A percentile compares a stretch with the other conserved stretches of the same genome.
Conservation (phyloP, 129 eudicot genomes). For the Flaveria brownii region DNA sequence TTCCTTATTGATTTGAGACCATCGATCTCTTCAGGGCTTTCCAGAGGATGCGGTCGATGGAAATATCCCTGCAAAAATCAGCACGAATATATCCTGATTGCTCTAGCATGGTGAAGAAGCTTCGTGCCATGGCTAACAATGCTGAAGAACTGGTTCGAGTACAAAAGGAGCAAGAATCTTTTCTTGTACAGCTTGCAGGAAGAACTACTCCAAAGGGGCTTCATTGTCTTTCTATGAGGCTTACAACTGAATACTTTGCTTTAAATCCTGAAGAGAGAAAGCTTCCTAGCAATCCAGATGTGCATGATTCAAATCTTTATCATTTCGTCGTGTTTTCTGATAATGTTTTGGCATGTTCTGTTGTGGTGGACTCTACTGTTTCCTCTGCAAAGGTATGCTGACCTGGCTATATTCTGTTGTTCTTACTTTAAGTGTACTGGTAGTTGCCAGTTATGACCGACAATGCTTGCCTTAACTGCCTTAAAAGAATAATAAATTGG, state of each 20-base stretch:
- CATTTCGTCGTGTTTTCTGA: constrained; percentile 86
- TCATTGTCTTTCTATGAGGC: constrained; percentile 88
- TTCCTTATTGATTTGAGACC: constrained; percentile 14
- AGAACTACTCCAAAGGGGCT: constrained; percentile 87
- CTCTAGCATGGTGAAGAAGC: constrained; percentile 67
- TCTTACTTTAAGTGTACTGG: not conserved
- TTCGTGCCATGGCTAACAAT: constrained; percentile 74
- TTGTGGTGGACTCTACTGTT: constrained; percentile 82
- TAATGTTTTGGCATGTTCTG: constrained; percentile 86
- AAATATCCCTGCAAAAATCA: constrained; percentile 56
- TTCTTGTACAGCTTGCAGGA: constrained; percentile 68
- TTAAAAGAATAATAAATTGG: not conserved
- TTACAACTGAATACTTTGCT: constrained; percentile 68
- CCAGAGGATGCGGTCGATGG: constrained; percentile 77
- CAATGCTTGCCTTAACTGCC: not conserved
- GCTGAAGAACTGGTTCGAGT: constrained; percentile 66
- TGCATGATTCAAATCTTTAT: constrained; percentile 47
- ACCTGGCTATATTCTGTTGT: constrained; percentile 2
- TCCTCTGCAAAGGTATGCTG: constrained; percentile 68
- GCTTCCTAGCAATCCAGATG: constrained; percentile 52
- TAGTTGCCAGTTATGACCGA: not conserved
- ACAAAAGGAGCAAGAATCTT: constrained; percentile 58
- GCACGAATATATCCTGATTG: constrained; percentile 67
- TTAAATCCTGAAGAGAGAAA: constrained; percentile 51
- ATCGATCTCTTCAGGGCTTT: constrained; percentile 47